phyloP scores from a whole-genome alignment of 2,329 filamentous ascomycete species.

The Trichoderma aggressivum region DNA sequence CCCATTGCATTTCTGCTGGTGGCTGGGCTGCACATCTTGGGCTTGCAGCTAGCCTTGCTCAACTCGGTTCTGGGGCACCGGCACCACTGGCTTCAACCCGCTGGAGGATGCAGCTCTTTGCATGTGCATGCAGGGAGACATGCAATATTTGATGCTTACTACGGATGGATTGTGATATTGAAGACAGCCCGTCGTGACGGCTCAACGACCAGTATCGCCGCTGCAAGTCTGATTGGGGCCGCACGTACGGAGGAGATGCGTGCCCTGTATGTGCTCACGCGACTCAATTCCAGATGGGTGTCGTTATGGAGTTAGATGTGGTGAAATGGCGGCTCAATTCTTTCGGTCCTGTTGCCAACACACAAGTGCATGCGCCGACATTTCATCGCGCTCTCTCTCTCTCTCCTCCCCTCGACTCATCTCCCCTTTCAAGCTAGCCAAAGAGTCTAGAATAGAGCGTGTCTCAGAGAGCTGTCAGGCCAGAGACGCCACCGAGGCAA shows the following conservation, averaged over 20 bases:
- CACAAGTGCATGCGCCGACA: not conserved
- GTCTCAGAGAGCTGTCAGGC: not conserved
- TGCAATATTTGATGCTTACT: not conserved
- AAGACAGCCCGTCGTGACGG: not conserved
- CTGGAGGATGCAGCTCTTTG: not conserved
- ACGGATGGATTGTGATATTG: not conserved
- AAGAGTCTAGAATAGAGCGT: not conserved
- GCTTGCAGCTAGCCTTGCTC: not conserved
- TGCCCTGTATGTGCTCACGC: not conserved
- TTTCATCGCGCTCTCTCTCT: not conserved
- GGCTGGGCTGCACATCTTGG: not conserved
- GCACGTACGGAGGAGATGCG: no score
- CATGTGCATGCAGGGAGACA: not conserved
- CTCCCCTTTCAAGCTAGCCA: not conserved
- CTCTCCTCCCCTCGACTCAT: not conserved
- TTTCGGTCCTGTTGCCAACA: not conserved
- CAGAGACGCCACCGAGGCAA: conserved; percentile 9
- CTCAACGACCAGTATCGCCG: not conserved
- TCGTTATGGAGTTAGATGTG: not conserved
- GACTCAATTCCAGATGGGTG: not conserved
- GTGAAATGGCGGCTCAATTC: not conserved
- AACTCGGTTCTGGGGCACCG: not conserved
- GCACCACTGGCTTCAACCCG: not conserved
- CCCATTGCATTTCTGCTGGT: not conserved
- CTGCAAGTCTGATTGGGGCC: not conserved